phyloP scores from a whole-genome alignment of 495 filamentous ascomycete genomes.

The Aspergillus leporis region DNA sequence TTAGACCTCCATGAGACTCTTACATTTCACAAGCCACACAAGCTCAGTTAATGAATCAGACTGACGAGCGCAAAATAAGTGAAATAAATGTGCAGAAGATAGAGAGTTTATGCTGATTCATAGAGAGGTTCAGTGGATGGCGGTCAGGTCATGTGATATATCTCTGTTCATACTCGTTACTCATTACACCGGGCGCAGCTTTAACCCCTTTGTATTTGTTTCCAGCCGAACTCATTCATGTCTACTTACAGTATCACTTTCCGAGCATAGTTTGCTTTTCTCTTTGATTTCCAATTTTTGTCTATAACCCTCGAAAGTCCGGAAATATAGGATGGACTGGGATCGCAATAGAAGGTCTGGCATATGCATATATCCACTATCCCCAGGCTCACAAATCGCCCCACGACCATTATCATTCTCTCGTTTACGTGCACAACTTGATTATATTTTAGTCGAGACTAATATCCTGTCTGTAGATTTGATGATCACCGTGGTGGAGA shows the following conservation, averaged over 20 bases:
- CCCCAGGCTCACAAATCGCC: background rate
- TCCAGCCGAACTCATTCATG: too few species aligned
- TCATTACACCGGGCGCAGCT: too few species aligned
- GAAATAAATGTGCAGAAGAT: too few species aligned
- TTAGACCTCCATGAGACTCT: too few species aligned
- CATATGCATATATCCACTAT: background rate
- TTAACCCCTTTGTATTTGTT: too few species aligned
- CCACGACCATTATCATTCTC: background rate
- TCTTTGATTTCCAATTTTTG: background rate
- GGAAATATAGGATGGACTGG: conserved; percentile 41
- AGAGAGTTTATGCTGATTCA: too few species aligned
- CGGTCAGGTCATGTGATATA: too few species aligned
- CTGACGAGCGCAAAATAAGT: too few species aligned
- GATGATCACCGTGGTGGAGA: conserved; percentile 56
- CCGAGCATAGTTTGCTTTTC: background rate
- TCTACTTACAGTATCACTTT: background rate
- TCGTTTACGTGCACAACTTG: background rate
- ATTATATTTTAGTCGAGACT: background rate
- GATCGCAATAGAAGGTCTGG: conserved; percentile 51
- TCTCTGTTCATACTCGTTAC: too few species aligned
- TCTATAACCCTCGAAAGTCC: background rate
- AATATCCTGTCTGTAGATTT: conserved; percentile 36
- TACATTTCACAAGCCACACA: too few species aligned
- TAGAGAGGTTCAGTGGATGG: too few species aligned
- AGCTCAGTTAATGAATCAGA: too few species aligned